Base-by-base conservation (phyloP, 352 stramenopile species). In the Phytophthora sansomeana region DNA sequence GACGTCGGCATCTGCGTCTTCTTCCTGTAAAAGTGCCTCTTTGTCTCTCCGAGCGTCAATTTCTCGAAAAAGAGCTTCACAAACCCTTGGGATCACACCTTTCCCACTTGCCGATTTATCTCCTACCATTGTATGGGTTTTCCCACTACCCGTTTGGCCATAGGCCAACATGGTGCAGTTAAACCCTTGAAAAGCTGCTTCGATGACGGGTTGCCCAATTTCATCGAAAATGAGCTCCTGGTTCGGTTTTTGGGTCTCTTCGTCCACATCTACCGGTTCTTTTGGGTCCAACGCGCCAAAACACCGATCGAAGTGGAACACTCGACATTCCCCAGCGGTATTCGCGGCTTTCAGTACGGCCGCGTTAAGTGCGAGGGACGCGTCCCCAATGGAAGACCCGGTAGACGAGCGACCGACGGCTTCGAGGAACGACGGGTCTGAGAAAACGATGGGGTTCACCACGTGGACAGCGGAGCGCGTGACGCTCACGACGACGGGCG, bases 41-140 rank as follows among this genome's bases (percentile, higher is more conserved):
- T 41, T 69, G 4, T 61, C 63, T 28, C 85, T 70, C 0, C 77
- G 71, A 16, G 63, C 60, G 26, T 92, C 83, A 21, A 94, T 90
- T 32, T 79, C 80, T 24, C 72, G 68, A 50, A 95, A 95, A 0
- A 95, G 74, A 9, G 83, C 84, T 59, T 94, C 87, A 52, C 87
- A 95, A 2, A 95, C 84, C 16, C 87, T 71, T 0, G 87, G 87
- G 30, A 95, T 93, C 39, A 95, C 67, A 0, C 87, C 85, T 52
- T 93, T 93, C 11, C 83, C 83, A 24, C 46, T 51, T 13, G 52
- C 35, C 10, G 59, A 77, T 59, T 93, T 87, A 51, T 92, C 82
- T 16, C 87, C 87, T 8, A 94, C 80, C 87, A 95, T 94, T 4
- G 85, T 95, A 59, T 95, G 86, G 1, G 87, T 95, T 58, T 95